These are phyloP conservation scores for Protomyces macrosporus DNA, from an alignment of 1,139 yeast genomes.

Conservation along the genomic window DNA sequence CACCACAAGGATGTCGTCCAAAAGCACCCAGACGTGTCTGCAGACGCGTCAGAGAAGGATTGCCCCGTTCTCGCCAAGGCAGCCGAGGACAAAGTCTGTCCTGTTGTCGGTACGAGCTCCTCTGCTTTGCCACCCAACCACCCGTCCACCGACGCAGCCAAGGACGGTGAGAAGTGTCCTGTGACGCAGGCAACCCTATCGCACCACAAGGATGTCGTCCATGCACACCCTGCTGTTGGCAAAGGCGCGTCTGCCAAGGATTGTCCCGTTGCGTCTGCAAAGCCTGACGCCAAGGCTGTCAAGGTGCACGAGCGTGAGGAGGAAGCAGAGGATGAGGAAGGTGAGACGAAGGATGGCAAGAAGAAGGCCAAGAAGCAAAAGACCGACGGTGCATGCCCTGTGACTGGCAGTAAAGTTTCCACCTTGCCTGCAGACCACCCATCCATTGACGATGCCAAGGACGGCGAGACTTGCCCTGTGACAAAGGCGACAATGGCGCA, in stretches of 20 bases:
- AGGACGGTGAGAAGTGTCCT: constrained; percentile 12
- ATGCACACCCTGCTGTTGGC: constrained; percentile 1
- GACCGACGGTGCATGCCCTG: background rate
- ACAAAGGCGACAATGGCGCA: constrained; percentile 12
- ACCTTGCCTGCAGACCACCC: background rate
- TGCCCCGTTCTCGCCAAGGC: constrained; percentile 18
- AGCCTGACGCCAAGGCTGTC: background rate
- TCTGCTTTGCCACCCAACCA: constrained; percentile 20
- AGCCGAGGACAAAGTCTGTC: constrained; percentile 15
- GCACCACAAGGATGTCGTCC: constrained; percentile 12
- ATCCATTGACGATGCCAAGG: background rate
- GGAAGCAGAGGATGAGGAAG: background rate
- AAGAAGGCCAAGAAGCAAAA: background rate
- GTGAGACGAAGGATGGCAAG: background rate
- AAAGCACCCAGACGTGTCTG: constrained; percentile 9
- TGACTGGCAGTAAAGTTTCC: background rate
- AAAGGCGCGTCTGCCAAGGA: constrained; percentile 4
- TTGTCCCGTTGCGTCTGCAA: constrained; percentile 8
- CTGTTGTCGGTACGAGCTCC: constrained; percentile 13
- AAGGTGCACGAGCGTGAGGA: background rate
- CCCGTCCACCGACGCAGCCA: constrained; percentile 1
- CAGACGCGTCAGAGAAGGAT: constrained; percentile 15
- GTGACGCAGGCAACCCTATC: constrained; percentile 18
- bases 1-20: constrained; percentile 18
- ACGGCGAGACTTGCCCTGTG: constrained; percentile 15